phyloP scores from a whole-genome alignment of 768 basidiomycete species.

The Hericium erinaceus region DNA sequence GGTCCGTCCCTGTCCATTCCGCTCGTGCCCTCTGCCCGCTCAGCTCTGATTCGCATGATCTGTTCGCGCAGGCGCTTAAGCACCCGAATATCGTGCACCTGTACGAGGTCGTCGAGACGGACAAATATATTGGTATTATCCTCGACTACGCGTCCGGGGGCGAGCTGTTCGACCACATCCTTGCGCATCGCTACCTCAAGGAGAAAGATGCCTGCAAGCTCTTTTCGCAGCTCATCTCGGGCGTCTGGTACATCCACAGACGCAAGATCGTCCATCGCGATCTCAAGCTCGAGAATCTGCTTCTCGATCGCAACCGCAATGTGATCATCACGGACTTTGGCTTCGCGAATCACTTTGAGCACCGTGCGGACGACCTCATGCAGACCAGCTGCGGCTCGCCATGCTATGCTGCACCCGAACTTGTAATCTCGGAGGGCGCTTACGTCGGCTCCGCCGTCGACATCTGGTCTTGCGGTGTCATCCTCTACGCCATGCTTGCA shows the following conservation, averaged over 20 bases:
- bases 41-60: too few relatives aligned
- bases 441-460: slow-evolving; percentile 98
- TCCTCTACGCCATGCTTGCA: slow-evolving; percentile 93
- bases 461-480: slow-evolving; percentile 95
- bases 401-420: slow-evolving; percentile 96
- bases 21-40: too few relatives aligned
- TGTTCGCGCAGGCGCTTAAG: slow-evolving; percentile 58
- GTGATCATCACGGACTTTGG: slow-evolving; percentile 99
- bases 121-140: slow-evolving; percentile 99
- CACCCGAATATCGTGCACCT: slow-evolving; percentile 98
- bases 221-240: slow-evolving; percentile 96
- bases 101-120: slow-evolving; percentile 98
- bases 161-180: slow-evolving; percentile 97
- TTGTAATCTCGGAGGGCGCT: slow-evolving; percentile 94
- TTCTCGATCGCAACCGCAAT: slow-evolving; percentile 94
- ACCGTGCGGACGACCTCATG: slow-evolving; percentile 91
- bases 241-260: slow-evolving; percentile 97
- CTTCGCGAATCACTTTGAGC: slow-evolving; percentile 96
- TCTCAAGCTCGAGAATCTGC: slow-evolving; percentile 95
- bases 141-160: slow-evolving; percentile 98
- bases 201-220: slow-evolving; percentile 92
- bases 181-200: slow-evolving; percentile 92
- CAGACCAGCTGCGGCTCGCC: slow-evolving; percentile 96
- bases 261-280: slow-evolving; percentile 99
- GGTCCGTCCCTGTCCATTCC: slow-evolving; percentile 37